Evolutionary conservation across 192 early-diverging fungal genomes (phyloP).

Genomic region (Borealophlyctis nickersoniae): DNA sequence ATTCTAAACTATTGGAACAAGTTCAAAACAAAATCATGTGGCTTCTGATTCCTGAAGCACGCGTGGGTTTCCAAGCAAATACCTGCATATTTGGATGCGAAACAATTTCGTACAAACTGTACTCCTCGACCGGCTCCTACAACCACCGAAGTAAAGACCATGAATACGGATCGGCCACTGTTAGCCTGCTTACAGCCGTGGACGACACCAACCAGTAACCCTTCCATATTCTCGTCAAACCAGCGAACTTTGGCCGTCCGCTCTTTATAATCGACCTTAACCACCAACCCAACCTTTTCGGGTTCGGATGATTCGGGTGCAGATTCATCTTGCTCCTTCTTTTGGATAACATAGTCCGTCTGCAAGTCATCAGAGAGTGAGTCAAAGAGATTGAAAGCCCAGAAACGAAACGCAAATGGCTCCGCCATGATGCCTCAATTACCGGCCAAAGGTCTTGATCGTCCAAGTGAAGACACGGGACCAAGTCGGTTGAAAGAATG

Average conservation of each 20-base stretch:
- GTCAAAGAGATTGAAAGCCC: too few relatives aligned
- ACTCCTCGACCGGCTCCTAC: neutral
- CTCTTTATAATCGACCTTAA: neutral
- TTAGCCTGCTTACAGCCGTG: too few relatives aligned
- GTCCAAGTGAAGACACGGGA: neutral
- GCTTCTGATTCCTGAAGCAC: too few relatives aligned
- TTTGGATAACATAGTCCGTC: neutral
- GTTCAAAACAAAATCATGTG: too few relatives aligned
- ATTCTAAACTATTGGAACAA: constrained; percentile 20
- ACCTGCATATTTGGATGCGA: neutral
- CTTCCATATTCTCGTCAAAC: neutral
- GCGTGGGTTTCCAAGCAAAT: neutral
- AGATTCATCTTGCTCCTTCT: neutral
- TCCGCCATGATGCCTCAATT: too few relatives aligned
- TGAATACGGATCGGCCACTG: too few relatives aligned
- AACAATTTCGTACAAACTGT: neutral
- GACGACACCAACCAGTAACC: neutral
- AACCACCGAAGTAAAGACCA: too few relatives aligned
- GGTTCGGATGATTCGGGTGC: neutral
- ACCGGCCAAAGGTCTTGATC: neutral
- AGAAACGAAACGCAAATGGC: too few relatives aligned
- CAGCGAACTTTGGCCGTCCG: neutral
- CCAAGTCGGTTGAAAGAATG: neutral
- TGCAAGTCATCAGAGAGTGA: too few relatives aligned
- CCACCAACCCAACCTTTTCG: neutral